Conservation (phyloP, 495 filamentous ascomycete genomes). For the Lasiosphaeria ovina region DNA sequence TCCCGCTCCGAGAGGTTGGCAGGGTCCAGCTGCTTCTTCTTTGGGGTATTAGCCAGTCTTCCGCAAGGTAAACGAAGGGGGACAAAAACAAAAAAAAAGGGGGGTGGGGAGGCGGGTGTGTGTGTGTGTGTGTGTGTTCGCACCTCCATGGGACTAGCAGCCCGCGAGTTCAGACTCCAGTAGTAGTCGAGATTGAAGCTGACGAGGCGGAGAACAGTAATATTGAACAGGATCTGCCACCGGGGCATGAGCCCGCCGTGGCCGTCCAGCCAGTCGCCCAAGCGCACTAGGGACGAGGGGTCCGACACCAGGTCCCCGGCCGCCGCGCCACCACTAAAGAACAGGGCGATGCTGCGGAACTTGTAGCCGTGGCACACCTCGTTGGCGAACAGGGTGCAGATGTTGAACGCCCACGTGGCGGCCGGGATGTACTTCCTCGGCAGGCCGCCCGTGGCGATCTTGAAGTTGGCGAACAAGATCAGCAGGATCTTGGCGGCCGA, state of each 20-base stretch:
- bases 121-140: slow-evolving; percentile 23
- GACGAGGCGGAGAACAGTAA: slow-evolving; percentile 89
- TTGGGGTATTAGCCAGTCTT: slow-evolving; percentile 59
- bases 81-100: no score
- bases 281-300: slow-evolving; percentile 44
- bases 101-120: background rate
- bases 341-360: slow-evolving; percentile 57
- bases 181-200: slow-evolving; percentile 98
- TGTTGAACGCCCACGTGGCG: slow-evolving; percentile 93
- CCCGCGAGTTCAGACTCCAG: slow-evolving; percentile 74
- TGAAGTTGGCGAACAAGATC: slow-evolving; percentile 81
- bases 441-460: slow-evolving; percentile 61
- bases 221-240: slow-evolving; percentile 96
- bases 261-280: slow-evolving; percentile 67
- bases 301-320: slow-evolving; percentile 27
- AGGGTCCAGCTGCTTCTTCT: slow-evolving; percentile 98
- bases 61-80: no score
- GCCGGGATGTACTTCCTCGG: slow-evolving; percentile 65
- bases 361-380: slow-evolving; percentile 79
- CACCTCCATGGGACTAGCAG: slow-evolving; percentile 80
- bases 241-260: slow-evolving; percentile 78
- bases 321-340: slow-evolving; percentile 43
- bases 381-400: slow-evolving; percentile 82
- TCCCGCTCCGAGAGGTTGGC: slow-evolving; percentile 82
- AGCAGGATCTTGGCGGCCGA: slow-evolving; percentile 77